Base-by-base conservation (phyloP, 2,329 filamentous ascomycete genomes). In the Aspergillus tanneri region DNA sequence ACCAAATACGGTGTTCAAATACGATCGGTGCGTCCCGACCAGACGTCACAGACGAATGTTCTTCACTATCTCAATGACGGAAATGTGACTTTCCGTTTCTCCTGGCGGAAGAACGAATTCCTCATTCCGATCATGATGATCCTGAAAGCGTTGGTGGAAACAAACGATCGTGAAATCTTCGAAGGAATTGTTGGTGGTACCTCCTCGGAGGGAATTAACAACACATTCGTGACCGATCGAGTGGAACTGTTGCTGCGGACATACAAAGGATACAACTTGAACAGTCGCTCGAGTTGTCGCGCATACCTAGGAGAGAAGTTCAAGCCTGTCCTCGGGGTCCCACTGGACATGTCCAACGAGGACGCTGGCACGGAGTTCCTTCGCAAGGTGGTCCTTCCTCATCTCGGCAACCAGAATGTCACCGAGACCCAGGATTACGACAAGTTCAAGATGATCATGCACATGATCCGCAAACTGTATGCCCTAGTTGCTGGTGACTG, bases 101-200 rank as follows among this genome's bases (percentile, higher is more conserved):
- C 92, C 5, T 99, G 92, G 92, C 82, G 91, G 58, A 99, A 99
- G 73, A 90, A 90, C 59, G 93, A 99, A 71, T 99, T 90, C 64
- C 82, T 99, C n/a, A 82, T 99, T 2, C 93, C 93, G 1, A 88
- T 90, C 52, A 85, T 96, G 80, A 97, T 99, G 92, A 84, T 99
- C 25, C 74, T 99, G 56, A 99, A 97, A 75, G 92, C 93, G 1
- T 76, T 99, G 41, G 82, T 93, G 2, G 92, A 99, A 69, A 99
- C 93, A 12, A 99, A 96, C 66, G 93, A 99, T 65, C 84, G 90
- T 48, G 91, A 96, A 66, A 93, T 99, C 36, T 97, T 95, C 51
- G 91, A 97, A 70, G 88, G 87, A n/a, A 74, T 99, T 43, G 86
- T 97, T 38, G 92, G 92, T 28, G 77, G 83, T 22, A 80, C 83